Evolutionary conservation across 2,329 filamentous ascomycete genomes (phyloP), one percentile per base, ranked within the genome.

Genomic region (Zasmidium cellare): DNA sequence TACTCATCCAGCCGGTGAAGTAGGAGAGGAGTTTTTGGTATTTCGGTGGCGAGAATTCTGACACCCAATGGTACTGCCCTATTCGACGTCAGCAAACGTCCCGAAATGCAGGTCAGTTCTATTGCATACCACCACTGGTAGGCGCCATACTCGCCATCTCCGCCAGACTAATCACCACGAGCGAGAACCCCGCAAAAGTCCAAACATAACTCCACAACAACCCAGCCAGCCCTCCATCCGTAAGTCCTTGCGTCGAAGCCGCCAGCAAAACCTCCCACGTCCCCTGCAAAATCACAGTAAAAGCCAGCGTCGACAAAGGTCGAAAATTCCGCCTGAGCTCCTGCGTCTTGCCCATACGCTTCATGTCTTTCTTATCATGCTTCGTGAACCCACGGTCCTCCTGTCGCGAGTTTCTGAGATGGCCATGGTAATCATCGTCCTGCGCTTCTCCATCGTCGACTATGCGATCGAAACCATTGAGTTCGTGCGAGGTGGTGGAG

Each of bases 211-310:
- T 59, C 67, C 67, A 71, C 55, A 69, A 64, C 12, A 70, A 48
- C 14, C 69, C 69, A 2, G 61, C 68, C 19, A 65, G 51, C 5
- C 69, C 69, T 31, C 69, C 69, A 49, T 60, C 60, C 12, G 61
- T 55, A 20, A 69, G 54, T 14, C 60, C 65, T 24, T 56, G 57
- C 14, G 50, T 55, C 14, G 57, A 60, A 14, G 59, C 55, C 2
- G 73, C 70, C 3, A 80, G 65, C 3, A 76, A 69, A 16, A 76
- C 74, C 63, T 84, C 81, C 82, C 81, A 84, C 0, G 81, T 82
- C 41, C 77, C 77, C 65, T 81, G 76, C 35, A 80, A 72, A 12
- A 79, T 77, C 58, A 78, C 78, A 25, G 75, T 76, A 54, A 82
- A 81, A 1, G 78, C 78, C 9, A 82, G 67, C 12, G 79, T 80